Evolutionary conservation across 495 filamentous ascomycete genomes (phyloP).

Genomic region (Penicillium lagena): DNA sequence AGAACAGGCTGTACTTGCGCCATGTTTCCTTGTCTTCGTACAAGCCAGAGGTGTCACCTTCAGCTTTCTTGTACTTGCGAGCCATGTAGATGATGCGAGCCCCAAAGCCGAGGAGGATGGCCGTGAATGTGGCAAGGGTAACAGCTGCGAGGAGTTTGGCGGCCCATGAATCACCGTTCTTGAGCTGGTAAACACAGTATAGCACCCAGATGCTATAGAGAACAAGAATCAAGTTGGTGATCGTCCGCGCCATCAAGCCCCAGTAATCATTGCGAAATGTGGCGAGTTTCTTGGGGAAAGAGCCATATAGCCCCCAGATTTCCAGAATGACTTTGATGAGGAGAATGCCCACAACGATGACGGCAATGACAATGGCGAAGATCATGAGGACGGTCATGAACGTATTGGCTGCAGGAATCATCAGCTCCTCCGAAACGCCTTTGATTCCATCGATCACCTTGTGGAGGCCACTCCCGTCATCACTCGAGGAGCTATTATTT

Average conservation of each 20-base stretch:
- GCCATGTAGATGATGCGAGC: conserved; percentile 77
- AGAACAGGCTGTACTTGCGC: conserved; percentile 95
- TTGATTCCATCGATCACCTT: conserved; percentile 62
- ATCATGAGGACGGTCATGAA: conserved; percentile 95
- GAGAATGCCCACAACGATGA: conserved; percentile 80
- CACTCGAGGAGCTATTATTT: conserved; percentile 28
- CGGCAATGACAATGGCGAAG: conserved; percentile 79
- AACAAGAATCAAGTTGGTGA: conserved; percentile 86
- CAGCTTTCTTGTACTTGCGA: conserved; percentile 59
- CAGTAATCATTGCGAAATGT: conserved; percentile 95
- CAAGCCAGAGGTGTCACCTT: conserved; percentile 67
- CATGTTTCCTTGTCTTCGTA: conserved; percentile 89
- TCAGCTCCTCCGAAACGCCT: conserved; percentile 68
- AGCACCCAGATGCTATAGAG: conserved; percentile 94
- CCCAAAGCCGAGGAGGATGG: conserved; percentile 68
- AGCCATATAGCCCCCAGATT: conserved; percentile 82
- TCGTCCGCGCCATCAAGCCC: conserved; percentile 79
- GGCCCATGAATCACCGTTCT: conserved; percentile 90
- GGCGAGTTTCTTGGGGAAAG: conserved; percentile 72
- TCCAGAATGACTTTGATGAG: conserved; percentile 91
- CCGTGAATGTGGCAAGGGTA: conserved; percentile 76
- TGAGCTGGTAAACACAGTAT: conserved; percentile 95
- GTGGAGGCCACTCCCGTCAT: conserved; percentile 28
- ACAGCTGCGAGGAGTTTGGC: conserved; percentile 79
- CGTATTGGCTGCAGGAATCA: conserved; percentile 80